phyloP scores from a whole-genome alignment of 2,329 filamentous ascomycete genomes.

The Fusarium sulawesiense region DNA sequence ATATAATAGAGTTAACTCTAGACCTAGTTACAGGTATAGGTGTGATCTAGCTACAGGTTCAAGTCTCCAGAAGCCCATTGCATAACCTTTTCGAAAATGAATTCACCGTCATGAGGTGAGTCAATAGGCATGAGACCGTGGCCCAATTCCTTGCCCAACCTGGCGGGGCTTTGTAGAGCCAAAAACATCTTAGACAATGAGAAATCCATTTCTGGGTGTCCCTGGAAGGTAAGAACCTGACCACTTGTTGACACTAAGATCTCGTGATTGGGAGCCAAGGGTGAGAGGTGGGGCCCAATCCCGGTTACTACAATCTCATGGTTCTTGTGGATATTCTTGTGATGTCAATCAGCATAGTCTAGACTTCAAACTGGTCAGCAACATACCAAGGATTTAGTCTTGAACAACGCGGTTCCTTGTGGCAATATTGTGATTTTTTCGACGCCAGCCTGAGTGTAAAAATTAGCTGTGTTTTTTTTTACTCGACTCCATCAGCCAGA shows the following conservation, averaged over 20 bases:
- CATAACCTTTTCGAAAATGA: not conserved
- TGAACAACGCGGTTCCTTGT: not conserved
- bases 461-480: not conserved
- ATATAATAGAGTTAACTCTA: too few relatives aligned
- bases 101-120: not conserved
- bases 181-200: not conserved
- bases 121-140: not conserved
- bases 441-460: not conserved
- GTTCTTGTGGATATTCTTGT: not conserved
- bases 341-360: not conserved
- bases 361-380: too few relatives aligned
- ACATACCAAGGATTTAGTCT: not conserved
- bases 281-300: not conserved
- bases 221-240: not conserved
- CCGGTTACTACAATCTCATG: not conserved
- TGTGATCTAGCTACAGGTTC: too few relatives aligned
- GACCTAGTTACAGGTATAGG: too few relatives aligned
- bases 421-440: not conserved
- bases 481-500: too few relatives aligned
- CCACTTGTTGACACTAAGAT: not conserved
- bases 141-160: fast-evolving
- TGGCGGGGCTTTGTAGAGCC: not conserved
- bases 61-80: not conserved
- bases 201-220: not conserved
- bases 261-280: not conserved